phyloP scores from a whole-genome alignment of 2,329 filamentous ascomycete genomes.

The Cladosporium sp. region DNA sequence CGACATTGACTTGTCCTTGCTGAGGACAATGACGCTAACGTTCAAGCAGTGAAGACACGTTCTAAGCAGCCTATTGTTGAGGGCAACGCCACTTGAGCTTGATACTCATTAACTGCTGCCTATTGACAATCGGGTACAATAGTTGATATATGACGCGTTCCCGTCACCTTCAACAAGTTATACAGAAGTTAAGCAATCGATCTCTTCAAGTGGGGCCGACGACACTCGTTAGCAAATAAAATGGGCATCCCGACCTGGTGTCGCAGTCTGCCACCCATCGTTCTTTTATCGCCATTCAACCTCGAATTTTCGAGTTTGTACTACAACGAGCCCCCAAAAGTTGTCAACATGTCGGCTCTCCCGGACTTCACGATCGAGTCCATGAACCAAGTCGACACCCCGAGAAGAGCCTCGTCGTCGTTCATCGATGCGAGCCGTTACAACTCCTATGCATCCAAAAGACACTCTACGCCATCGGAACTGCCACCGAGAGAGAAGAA shows the following conservation, averaged over 20 bases:
- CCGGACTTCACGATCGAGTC: not conserved
- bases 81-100: too few relatives aligned
- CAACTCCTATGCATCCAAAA: not conserved
- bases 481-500: not conserved
- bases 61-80: too few relatives aligned
- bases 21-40: too few relatives aligned
- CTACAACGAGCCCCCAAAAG: not conserved
- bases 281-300: not conserved
- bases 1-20: too few relatives aligned
- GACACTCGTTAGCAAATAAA: not conserved
- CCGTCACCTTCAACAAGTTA: too few relatives aligned
- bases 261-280: not conserved
- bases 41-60: too few relatives aligned
- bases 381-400: not conserved
- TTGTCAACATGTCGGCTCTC: not conserved
- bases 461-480: not conserved
- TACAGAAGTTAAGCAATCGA: too few relatives aligned
- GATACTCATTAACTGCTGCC: too few relatives aligned
- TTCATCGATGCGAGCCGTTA: not conserved
- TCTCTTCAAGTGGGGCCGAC: too few relatives aligned
- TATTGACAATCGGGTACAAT: too few relatives aligned
- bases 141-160: too few relatives aligned
- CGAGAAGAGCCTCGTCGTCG: not conserved
- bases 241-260: not conserved
- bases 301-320: constrained; percentile 1